These are phyloP conservation scores for Hippophae rhamnoides DNA, from an alignment of 306 rosid species.

Conservation along the genomic window DNA sequence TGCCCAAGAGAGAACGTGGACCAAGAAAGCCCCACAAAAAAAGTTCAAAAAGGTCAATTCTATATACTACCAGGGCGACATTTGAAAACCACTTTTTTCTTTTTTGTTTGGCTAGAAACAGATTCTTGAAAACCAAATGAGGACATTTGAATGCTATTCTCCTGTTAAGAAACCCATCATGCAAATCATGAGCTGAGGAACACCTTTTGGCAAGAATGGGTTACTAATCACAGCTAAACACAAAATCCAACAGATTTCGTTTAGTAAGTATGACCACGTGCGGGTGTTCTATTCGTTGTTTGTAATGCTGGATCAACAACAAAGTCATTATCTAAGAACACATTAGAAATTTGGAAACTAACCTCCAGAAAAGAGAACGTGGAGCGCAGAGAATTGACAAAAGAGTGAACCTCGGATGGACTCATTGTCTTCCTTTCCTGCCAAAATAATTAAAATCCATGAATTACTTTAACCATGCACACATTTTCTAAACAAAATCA, in stretches of 20 bases:
- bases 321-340: conserved; percentile 2
- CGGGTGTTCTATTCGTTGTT: conserved; percentile 10
- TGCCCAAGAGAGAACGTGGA: no score
- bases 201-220: not conserved
- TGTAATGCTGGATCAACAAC: conserved; percentile 12
- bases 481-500: no score
- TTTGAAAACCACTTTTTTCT: no score
- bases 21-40: no score
- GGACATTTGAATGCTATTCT: not conserved
- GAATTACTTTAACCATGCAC: not conserved
- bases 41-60: no score
- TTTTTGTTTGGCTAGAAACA: no score
- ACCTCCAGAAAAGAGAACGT: conserved; percentile 73
- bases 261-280: not conserved
- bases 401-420: conserved; percentile 43
- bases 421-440: conserved; percentile 75
- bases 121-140: conserved; percentile 1
- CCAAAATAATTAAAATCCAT: conserved; percentile 24
- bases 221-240: not conserved
- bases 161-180: not conserved
- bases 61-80: no score
- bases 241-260: not conserved
- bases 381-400: conserved; percentile 61
- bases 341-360: conserved; percentile 8
- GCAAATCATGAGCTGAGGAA: not conserved